Conservation (phyloP, 1,284 basidiomycete genomes). For the Fereydounia khargensis region DNA sequence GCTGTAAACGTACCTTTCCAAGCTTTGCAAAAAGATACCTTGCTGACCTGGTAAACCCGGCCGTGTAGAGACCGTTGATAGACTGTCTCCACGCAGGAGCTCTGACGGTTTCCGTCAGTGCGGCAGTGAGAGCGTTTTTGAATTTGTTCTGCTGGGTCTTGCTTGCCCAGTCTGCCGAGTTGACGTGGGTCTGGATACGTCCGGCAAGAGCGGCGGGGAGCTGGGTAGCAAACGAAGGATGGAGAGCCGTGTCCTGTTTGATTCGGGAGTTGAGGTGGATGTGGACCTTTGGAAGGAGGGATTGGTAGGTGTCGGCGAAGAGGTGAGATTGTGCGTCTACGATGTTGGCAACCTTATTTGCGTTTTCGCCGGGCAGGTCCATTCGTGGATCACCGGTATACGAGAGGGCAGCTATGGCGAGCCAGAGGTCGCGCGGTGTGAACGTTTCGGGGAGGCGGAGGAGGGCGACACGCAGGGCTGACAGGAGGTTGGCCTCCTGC, state of each 20-base stretch:
- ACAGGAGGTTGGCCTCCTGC: conserved; percentile 87
- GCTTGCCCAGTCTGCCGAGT: no score
- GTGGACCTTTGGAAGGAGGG: conserved; percentile 38
- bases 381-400: conserved; percentile 87
- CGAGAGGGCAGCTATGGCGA: conserved; percentile 78
- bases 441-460: conserved; percentile 66
- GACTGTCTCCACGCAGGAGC: conserved; percentile 48
- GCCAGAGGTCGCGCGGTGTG: conserved; percentile 78
- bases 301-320: no score
- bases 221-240: no score
- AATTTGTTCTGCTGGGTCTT: conserved; percentile 42
- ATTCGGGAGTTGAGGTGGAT: conserved; percentile 33
- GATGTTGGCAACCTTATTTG: conserved; percentile 80
- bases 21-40: conserved; percentile 51
- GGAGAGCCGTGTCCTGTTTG: conserved; percentile 37
- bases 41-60: conserved; percentile 44
- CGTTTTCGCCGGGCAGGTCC: conserved; percentile 84
- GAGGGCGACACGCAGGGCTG: conserved; percentile 78
- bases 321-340: no score
- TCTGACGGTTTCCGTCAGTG: conserved; percentile 43
- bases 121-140: conserved; percentile 28
- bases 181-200: no score
- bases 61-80: conserved; percentile 54
- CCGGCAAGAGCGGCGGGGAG: no score
- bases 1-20: conserved; percentile 37